Percentiles rank a stretch among this genome's conserved stretches.
phyloP scores from a whole-genome alignment of 768 basidiomycete genomes.

The Grammothele lineata region DNA sequence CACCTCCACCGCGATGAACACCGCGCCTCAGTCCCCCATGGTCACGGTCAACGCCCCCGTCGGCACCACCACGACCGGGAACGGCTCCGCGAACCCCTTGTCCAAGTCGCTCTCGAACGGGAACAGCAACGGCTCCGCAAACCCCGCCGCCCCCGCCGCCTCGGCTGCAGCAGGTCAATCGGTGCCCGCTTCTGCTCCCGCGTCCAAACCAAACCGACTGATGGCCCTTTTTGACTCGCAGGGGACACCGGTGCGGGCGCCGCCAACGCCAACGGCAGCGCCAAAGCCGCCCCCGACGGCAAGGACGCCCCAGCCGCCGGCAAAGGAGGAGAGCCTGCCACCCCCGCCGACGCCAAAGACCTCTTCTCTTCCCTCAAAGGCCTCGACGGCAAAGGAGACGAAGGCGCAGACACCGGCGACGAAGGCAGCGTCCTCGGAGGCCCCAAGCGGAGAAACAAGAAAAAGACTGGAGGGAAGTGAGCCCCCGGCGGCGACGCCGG shows the following conservation, averaged over 20 bases:
- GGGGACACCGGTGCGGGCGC: conserved; percentile 11
- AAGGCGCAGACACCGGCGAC: conserved; percentile 14
- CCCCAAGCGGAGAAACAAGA: neutral
- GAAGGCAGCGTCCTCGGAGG: neutral
- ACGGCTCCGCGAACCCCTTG: neutral
- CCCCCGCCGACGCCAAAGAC: conserved; percentile 9
- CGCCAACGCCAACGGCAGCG: neutral
- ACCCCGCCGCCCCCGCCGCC: neutral
- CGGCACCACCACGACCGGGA: neutral
- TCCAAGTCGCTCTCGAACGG: no score
- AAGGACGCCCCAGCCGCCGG: neutral
- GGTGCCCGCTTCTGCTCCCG: conserved; percentile 6
- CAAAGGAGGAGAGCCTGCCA: conserved; percentile 7
- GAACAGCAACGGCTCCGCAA: neutral
- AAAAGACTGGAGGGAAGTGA: neutral
- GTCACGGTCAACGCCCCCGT: conserved; percentile 5
- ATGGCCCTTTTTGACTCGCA: conserved; percentile 16
- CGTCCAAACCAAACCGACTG: conserved; percentile 13
- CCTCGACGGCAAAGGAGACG: conserved; percentile 8
- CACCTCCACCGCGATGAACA: conserved; percentile 9
- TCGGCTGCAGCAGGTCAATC: conserved; percentile 10
- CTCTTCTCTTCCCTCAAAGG: conserved; percentile 7
- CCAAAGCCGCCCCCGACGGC: conserved; percentile 7
- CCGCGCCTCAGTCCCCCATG: conserved; percentile 9
- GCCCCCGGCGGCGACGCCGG: neutral